phyloP scores from a whole-genome alignment of 2,329 filamentous ascomycete genomes.

The Penicillium sumatraense region DNA sequence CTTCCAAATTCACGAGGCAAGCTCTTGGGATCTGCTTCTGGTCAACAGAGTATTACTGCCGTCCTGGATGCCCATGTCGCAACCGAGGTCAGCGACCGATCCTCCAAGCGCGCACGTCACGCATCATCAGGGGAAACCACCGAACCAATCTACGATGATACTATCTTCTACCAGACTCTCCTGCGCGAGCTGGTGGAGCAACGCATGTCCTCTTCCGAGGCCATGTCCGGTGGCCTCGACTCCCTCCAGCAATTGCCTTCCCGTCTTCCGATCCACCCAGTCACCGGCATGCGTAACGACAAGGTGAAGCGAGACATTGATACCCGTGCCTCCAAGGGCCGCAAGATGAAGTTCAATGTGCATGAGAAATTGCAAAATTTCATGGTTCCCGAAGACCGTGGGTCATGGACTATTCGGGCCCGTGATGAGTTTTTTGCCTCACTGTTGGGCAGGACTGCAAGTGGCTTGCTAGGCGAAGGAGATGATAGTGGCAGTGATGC shows the following conservation, averaged over 20 bases:
- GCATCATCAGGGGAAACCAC: background rate
- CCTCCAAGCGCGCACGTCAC: conserved; percentile 37
- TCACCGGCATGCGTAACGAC: conserved; percentile 51
- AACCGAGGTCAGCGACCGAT: conserved; percentile 41
- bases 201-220: conserved; percentile 68
- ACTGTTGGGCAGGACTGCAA: conserved; percentile 67
- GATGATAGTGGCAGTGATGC: conserved; percentile 52
- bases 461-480: conserved; percentile 66
- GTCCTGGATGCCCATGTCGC: conserved; percentile 51
- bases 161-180: conserved; percentile 90
- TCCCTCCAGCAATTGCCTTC: conserved; percentile 44
- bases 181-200: conserved; percentile 93
- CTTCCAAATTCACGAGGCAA: conserved; percentile 63
- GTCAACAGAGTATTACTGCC: conserved; percentile 56
- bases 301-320: conserved; percentile 86
- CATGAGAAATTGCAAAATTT: conserved; percentile 98
- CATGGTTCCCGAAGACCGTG: conserved; percentile 87
- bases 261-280: conserved; percentile 41
- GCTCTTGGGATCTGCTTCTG: conserved; percentile 59
- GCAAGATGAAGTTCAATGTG: conserved; percentile 91
- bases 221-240: conserved; percentile 51
- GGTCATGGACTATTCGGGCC: conserved; percentile 78
- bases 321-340: conserved; percentile 90
- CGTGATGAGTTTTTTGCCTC: conserved; percentile 77
- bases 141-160: conserved; percentile 83